Conservation (phyloP, 192 early-diverging fungal genomes). For the Anaeromyces robustus region DNA sequence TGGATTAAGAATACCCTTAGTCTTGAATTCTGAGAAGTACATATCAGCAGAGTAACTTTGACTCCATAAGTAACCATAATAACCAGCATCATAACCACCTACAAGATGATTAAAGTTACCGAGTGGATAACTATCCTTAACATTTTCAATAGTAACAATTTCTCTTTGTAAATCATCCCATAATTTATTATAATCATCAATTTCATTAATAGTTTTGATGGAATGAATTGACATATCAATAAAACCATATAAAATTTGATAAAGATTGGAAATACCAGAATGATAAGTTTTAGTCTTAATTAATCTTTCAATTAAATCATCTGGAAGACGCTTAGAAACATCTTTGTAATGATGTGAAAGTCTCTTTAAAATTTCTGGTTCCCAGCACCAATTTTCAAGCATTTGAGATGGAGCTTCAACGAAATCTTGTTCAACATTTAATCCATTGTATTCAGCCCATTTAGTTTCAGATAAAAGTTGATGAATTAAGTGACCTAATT, state of each 20-base stretch:
- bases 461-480: slow-evolving; percentile 52
- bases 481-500: slow-evolving; percentile 47
- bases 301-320: slow-evolving; percentile 46
- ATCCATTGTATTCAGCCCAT: slow-evolving; percentile 57
- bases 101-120: slow-evolving; percentile 49
- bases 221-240: slow-evolving; percentile 65
- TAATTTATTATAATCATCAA: slow-evolving; percentile 16
- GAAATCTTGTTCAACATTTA: slow-evolving; percentile 65
- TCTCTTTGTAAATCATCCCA: slow-evolving; percentile 27
- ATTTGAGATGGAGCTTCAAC: slow-evolving; percentile 81
- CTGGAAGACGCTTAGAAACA: slow-evolving; percentile 48
- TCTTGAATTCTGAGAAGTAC: slow-evolving; percentile 52
- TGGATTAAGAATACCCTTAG: slow-evolving; percentile 15
- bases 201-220: slow-evolving; percentile 14
- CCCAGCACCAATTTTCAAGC: slow-evolving; percentile 61
- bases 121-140: slow-evolving; percentile 14
- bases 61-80: slow-evolving; percentile 66
- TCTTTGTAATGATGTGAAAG: slow-evolving; percentile 49
- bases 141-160: slow-evolving; percentile 13
- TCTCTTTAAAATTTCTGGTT: slow-evolving; percentile 12
- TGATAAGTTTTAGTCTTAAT: slow-evolving; percentile 57
- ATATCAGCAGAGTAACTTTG: slow-evolving; percentile 70
- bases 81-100: slow-evolving; percentile 55
- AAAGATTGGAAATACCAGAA: slow-evolving; percentile 51
- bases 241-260: slow-evolving; percentile 59